phyloP scores from a whole-genome alignment of 2,329 filamentous ascomycete species.

The Elsinoe australis region DNA sequence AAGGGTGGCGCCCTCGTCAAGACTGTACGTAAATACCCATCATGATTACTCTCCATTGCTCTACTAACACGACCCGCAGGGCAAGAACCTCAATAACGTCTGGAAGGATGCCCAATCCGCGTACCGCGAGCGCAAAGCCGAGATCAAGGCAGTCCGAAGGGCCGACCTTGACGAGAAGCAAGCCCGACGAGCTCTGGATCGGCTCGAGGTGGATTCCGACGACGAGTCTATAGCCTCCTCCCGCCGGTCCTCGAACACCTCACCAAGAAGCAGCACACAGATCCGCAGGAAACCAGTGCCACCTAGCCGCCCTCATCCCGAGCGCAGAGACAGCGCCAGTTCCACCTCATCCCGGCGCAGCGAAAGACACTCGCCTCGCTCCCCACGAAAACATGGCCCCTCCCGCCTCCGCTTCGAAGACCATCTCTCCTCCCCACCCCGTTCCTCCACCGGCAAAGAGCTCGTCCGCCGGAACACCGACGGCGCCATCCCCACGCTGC shows the following conservation, averaged over 20 bases:
- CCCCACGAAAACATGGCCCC: conserved; percentile 22
- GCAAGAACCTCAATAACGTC: conserved; percentile 80
- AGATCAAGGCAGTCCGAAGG: conserved; percentile 65
- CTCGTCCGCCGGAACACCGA: conserved; percentile 40
- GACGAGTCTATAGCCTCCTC: conserved; percentile 28
- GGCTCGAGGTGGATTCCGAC: conserved; percentile 24
- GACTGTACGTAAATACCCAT: conserved; percentile 53
- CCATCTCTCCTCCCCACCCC: conserved; percentile 25
- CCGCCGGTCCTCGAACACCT: conserved; percentile 19
- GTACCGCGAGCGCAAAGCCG: conserved; percentile 80
- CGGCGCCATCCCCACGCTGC: conserved; percentile 22
- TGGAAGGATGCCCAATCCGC: conserved; percentile 87
- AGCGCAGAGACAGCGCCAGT: conserved; percentile 33
- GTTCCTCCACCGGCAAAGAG: conserved; percentile 27
- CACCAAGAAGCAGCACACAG: conserved; percentile 13
- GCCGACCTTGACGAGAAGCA: conserved; percentile 49
- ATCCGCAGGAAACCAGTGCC: conserved; percentile 17
- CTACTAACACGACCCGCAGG: conserved; percentile 44
- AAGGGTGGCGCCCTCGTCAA: conserved; percentile 85
- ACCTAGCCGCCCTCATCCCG: conserved; percentile 30
- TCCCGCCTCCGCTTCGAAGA: conserved; percentile 29
- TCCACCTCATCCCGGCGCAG: conserved; percentile 41
- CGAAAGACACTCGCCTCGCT: conserved; percentile 24
- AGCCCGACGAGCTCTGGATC: conserved; percentile 48
- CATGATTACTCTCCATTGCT: conserved; percentile 16